Conservation (phyloP, 2,329 filamentous ascomycete species). For the Penicillium sp. region DNA sequence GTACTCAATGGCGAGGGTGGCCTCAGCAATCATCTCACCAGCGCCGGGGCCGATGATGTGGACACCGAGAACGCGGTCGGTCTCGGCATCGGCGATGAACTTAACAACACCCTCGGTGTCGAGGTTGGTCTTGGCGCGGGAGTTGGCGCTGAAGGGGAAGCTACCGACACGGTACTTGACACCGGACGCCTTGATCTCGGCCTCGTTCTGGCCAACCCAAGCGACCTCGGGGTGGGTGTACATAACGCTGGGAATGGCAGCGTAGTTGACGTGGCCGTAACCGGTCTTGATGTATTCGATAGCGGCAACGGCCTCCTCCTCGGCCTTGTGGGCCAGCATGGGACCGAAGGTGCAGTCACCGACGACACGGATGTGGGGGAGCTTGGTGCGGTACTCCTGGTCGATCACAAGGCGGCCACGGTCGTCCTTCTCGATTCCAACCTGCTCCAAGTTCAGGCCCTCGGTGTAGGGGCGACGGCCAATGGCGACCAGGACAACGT, state of each 20-base stretch:
- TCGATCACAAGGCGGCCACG: slow-evolving; percentile 92
- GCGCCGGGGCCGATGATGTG: slow-evolving; percentile 95
- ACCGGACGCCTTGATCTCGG: slow-evolving; percentile 81
- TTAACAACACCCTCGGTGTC: slow-evolving; percentile 95
- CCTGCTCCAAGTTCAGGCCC: slow-evolving; percentile 85
- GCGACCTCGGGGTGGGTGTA: slow-evolving; percentile 98
- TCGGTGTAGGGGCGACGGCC: slow-evolving; percentile 89
- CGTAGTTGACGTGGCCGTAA: slow-evolving; percentile 98
- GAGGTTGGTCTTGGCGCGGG: slow-evolving; percentile 94
- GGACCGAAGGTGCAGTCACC: slow-evolving; percentile 94
- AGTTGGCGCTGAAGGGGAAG: slow-evolving; percentile 98
- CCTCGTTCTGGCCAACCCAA: slow-evolving; percentile 96
- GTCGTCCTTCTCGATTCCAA: slow-evolving; percentile 66
- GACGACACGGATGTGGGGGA: slow-evolving; percentile 91
- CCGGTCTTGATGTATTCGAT: slow-evolving; percentile 97
- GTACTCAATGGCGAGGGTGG: slow-evolving; percentile 88
- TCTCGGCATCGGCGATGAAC: slow-evolving; percentile 92
- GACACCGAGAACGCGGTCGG: slow-evolving; percentile 85
- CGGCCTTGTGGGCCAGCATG: slow-evolving; percentile 98
- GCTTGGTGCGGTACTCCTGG: slow-evolving; percentile 96
- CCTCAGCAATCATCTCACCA: slow-evolving; percentile 99
- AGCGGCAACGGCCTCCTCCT: slow-evolving; percentile 91
- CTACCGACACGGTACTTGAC: slow-evolving; percentile 86
- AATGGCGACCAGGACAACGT: slow-evolving; percentile 93
- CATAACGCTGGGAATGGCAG: slow-evolving; percentile 95